phyloP scores from a whole-genome alignment of 2,329 filamentous ascomycete species.

The Curvularia lunata region DNA sequence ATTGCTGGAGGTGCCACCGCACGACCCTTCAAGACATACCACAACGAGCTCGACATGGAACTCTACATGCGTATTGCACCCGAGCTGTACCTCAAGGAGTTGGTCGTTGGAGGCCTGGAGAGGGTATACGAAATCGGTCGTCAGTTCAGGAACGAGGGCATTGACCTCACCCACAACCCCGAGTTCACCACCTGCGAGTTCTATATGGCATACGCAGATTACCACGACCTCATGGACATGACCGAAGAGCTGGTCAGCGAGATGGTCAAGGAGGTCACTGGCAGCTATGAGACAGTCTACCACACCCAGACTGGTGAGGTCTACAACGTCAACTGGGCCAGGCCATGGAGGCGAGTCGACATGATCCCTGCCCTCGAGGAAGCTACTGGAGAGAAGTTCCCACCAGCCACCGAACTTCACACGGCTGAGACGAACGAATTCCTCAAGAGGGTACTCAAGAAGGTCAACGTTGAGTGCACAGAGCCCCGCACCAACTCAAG shows the following conservation, averaged over 20 bases:
- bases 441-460: conserved; percentile 76
- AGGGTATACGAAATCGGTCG: conserved; percentile 95
- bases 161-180: conserved; percentile 94
- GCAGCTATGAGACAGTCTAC: conserved; percentile 83
- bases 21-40: conserved; percentile 91
- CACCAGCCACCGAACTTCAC: conserved; percentile 85
- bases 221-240: conserved; percentile 87
- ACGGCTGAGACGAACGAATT: conserved; percentile 88
- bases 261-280: conserved; percentile 87
- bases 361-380: conserved; percentile 96
- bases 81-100: conserved; percentile 95
- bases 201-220: conserved; percentile 73
- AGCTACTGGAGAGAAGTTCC: conserved; percentile 91
- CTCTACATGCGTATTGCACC: conserved; percentile 95
- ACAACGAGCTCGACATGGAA: conserved; percentile 94
- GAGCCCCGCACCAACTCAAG: conserved; percentile 91
- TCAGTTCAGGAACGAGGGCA: conserved; percentile 93
- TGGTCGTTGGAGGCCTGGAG: conserved; percentile 91
- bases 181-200: conserved; percentile 99
- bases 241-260: conserved; percentile 93
- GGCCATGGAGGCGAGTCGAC: conserved; percentile 89
- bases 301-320: conserved; percentile 84
- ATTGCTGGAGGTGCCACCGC: conserved; percentile 96
- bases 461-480: conserved; percentile 87
- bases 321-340: conserved; percentile 94